These are phyloP conservation scores for Puccinia polysora DNA, from an alignment of 1,284 basidiomycete species.

Conservation along the genomic window DNA sequence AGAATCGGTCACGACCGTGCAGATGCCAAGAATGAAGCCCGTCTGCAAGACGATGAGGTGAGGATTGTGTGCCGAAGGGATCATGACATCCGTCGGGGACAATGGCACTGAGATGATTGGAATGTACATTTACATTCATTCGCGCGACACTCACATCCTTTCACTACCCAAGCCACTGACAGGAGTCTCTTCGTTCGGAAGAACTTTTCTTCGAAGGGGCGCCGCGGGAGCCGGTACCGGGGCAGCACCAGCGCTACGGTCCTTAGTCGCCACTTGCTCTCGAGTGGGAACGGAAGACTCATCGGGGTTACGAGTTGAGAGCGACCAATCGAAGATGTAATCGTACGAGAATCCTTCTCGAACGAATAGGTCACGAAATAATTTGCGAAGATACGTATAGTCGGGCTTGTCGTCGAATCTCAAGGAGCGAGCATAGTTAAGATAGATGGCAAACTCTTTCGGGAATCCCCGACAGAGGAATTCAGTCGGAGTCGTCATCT, in stretches of 20 bases:
- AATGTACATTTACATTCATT: too few relatives aligned
- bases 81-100: too few relatives aligned
- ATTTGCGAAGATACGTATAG: conserved; percentile 94
- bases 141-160: neutral
- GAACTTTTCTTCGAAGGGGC: neutral
- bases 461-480: conserved; percentile 93
- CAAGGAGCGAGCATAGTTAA: conserved; percentile 93
- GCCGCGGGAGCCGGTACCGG: conserved; percentile 6
- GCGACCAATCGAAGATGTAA: conserved; percentile 96
- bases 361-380: conserved; percentile 95
- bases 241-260: neutral
- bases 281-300: neutral
- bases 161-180: neutral
- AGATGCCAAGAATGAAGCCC: too few relatives aligned
- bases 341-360: conserved; percentile 97
- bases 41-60: neutral
- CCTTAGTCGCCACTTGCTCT: conserved; percentile 3
- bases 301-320: conserved; percentile 52
- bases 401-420: conserved; percentile 95
- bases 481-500: conserved; percentile 97
- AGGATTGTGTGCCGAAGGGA: neutral
- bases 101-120: too few relatives aligned
- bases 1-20: too few relatives aligned
- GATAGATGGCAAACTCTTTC: conserved; percentile 94
- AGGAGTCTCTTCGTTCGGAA: neutral